A percentile compares a stretch with the other conserved stretches of the same genome.
Evolutionary conservation across 2,329 filamentous ascomycete species (phyloP).

Genomic region (Nemania abortiva): DNA sequence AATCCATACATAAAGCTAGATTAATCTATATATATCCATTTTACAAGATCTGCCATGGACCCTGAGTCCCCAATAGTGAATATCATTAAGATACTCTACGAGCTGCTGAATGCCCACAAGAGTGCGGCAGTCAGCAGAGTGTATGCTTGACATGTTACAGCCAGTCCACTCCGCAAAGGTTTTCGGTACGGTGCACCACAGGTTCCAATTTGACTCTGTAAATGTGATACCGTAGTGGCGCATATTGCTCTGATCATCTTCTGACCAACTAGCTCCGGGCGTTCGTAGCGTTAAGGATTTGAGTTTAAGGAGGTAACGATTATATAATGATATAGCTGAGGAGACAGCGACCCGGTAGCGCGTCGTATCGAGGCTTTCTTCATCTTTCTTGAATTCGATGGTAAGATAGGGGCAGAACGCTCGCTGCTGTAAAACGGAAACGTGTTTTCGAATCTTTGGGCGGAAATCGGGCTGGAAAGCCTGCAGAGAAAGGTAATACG

Average conservation of each 20-base stretch:
- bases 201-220: not conserved
- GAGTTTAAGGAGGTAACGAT: constrained; percentile 15
- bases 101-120: not conserved
- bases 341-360: constrained; percentile 6
- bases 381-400: constrained; percentile 25
- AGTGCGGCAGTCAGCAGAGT: constrained; percentile 1
- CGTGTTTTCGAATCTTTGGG: not conserved
- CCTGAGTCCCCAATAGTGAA: constrained; percentile 24
- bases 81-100: constrained; percentile 9
- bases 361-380: not conserved
- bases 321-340: constrained; percentile 25
- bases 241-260: constrained; percentile 15
- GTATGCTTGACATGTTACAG: constrained; percentile 11
- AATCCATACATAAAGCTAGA: too few species aligned
- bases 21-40: not conserved
- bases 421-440: constrained; percentile 9
- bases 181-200: constrained; percentile 24
- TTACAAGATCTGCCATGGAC: constrained; percentile 15
- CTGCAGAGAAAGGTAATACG: constrained; percentile 17
- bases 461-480: constrained; percentile 6
- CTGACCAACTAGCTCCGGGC: not conserved
- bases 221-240: constrained; percentile 27
- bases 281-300: too few species aligned
- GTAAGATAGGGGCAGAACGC: constrained; percentile 26
- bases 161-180: constrained; percentile 18